phyloP scores from a whole-genome alignment of 192 early-diverging fungal species.

The Gaertneriomyces semiglobifer region DNA sequence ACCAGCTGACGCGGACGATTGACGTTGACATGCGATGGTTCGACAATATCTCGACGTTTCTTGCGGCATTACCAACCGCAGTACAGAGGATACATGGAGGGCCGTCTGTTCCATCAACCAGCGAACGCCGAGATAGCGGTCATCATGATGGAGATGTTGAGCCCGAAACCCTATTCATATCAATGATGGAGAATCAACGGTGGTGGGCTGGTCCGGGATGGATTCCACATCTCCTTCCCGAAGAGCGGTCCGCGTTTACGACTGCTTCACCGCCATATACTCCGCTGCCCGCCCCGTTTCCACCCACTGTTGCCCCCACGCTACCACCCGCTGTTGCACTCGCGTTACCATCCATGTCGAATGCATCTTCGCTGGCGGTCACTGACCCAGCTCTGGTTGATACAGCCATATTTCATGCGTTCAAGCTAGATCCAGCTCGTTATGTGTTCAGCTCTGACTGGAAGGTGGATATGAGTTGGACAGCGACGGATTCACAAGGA shows the following conservation, averaged over 20 bases:
- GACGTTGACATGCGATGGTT: no score
- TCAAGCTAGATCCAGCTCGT: no score
- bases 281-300: background rate
- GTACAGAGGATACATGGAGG: no score
- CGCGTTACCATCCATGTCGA: slow-evolving; percentile 7
- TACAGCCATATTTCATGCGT: no score
- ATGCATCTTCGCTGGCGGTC: no score
- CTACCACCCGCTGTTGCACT: slow-evolving; percentile 53
- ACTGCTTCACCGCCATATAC: no score
- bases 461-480: slow-evolving; percentile 49
- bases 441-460: slow-evolving; percentile 42
- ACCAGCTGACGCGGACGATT: no score
- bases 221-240: slow-evolving; percentile 58
- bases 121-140: slow-evolving; percentile 15
- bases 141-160: background rate
- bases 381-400: no score
- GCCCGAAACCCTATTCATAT: slow-evolving; percentile 10
- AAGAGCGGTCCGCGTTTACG: slow-evolving; percentile 42
- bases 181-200: slow-evolving; percentile 69
- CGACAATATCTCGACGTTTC: no score
- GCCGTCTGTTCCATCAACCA: no score
- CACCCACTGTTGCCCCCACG: slow-evolving; percentile 44
- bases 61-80: no score
- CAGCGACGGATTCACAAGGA: slow-evolving; percentile 20
- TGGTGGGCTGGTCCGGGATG: slow-evolving; percentile 76